phyloP scores from a whole-genome alignment of 768 basidiomycete species.

The Mycena albidolilacea region DNA sequence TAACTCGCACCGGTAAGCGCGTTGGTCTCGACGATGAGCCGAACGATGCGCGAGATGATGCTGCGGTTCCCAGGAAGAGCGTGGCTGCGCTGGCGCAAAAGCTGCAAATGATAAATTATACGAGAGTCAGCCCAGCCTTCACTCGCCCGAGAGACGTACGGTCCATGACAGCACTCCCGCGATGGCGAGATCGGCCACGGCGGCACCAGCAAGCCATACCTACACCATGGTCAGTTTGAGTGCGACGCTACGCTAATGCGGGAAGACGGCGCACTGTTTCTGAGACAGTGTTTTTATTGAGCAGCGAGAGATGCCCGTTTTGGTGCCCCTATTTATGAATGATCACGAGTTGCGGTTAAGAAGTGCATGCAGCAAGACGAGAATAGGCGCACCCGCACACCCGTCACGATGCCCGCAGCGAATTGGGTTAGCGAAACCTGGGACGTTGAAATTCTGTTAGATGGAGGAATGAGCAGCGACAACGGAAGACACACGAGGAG shows the following conservation, averaged over 20 bases:
- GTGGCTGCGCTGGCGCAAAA: slow-evolving; percentile 14
- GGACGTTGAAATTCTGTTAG: not conserved
- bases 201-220: slow-evolving; percentile 34
- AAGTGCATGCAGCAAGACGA: not conserved
- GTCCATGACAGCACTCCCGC: not conserved
- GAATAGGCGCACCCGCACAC: slow-evolving; percentile 18
- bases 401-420: slow-evolving; percentile 29
- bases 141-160: not conserved
- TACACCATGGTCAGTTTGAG: slow-evolving; percentile 4
- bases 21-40: slow-evolving; percentile 39
- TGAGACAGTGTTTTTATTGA: slow-evolving; percentile 15
- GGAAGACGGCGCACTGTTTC: slow-evolving; percentile 25
- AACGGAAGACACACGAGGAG: slow-evolving; percentile 20
- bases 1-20: slow-evolving; percentile 33
- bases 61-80: slow-evolving; percentile 8
- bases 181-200: not conserved
- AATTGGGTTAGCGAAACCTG: slow-evolving; percentile 35
- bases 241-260: not conserved
- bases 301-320: slow-evolving; percentile 29
- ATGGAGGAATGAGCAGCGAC: not conserved
- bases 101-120: slow-evolving; percentile 13
- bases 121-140: not conserved
- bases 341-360: not conserved
- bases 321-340: slow-evolving; percentile 20
- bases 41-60: slow-evolving; percentile 32